phyloP scores from a whole-genome alignment of 2,329 filamentous ascomycete genomes.

The Domatiomyces catenatus region DNA sequence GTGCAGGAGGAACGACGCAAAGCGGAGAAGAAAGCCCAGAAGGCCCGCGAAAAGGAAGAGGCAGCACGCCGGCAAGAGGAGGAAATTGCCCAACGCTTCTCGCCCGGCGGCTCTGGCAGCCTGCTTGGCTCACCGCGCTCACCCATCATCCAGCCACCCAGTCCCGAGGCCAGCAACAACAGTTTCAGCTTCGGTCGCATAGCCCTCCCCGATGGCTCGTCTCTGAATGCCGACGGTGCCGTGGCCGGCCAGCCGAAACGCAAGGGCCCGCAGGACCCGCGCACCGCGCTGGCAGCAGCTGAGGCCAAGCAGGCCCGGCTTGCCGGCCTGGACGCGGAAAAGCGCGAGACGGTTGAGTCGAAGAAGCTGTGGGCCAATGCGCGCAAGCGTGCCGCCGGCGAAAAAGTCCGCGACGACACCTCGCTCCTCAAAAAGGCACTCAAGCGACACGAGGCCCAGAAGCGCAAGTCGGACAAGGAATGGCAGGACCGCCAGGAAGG shows the following conservation, averaged over 20 bases:
- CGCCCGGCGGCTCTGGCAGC: slow-evolving; percentile 43
- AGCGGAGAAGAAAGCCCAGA: slow-evolving; percentile 73
- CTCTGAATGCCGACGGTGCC: slow-evolving; percentile 53
- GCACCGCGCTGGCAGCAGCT: slow-evolving; percentile 69
- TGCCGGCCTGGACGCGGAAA: slow-evolving; percentile 57
- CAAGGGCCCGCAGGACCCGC: slow-evolving; percentile 71
- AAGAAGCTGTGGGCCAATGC: slow-evolving; percentile 92
- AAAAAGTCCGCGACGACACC: slow-evolving; percentile 76
- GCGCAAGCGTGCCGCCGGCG: slow-evolving; percentile 73
- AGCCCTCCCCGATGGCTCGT: slow-evolving; percentile 74
- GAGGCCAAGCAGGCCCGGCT: slow-evolving; percentile 77
- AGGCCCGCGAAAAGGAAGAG: slow-evolving; percentile 61
- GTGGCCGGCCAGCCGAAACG: slow-evolving; percentile 51
- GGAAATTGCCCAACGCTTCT: slow-evolving; percentile 39
- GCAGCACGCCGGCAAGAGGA: slow-evolving; percentile 50
- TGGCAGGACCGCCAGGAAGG: slow-evolving; percentile 62
- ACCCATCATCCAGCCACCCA: slow-evolving; percentile 23
- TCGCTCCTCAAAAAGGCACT: slow-evolving; percentile 80
- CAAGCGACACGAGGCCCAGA: slow-evolving; percentile 78
- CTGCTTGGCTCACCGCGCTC: slow-evolving; percentile 40
- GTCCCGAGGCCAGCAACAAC: slow-evolving; percentile 28
- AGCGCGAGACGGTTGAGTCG: slow-evolving; percentile 73
- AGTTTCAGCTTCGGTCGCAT: slow-evolving; percentile 83
- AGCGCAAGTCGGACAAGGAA: slow-evolving; percentile 82
- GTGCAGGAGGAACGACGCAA: slow-evolving; percentile 77